Evolutionary conservation across 352 stramenopile species (phyloP).

Genomic region (Blastocystis sp.): DNA sequence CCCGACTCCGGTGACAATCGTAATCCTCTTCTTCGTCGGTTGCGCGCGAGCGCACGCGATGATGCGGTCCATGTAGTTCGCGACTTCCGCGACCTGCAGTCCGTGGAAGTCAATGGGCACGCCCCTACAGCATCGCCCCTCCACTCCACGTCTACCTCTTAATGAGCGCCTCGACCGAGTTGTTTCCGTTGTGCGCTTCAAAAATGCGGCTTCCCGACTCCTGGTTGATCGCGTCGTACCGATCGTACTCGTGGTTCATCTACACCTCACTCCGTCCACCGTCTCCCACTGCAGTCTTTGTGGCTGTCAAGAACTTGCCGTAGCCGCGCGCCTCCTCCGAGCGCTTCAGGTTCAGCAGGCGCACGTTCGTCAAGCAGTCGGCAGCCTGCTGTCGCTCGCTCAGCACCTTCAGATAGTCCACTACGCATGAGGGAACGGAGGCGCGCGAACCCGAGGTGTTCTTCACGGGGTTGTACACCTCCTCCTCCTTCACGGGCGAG

Average conservation of each 20-base stretch:
- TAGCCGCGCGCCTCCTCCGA: slow-evolving; percentile 39
- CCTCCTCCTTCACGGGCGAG: neutral
- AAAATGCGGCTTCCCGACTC: slow-evolving; percentile 32
- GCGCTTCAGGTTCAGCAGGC: neutral
- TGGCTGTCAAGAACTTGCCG: slow-evolving; percentile 41
- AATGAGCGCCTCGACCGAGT: slow-evolving; percentile 24
- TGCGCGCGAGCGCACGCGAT: neutral
- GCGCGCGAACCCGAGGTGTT: neutral
- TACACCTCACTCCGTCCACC: neutral
- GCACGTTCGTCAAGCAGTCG: slow-evolving; percentile 12
- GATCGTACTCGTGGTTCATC: slow-evolving; percentile 10
- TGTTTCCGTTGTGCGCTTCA: neutral
- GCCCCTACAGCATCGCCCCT: slow-evolving; percentile 7
- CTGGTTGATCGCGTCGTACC: slow-evolving; percentile 2
- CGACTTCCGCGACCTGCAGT: slow-evolving; percentile 47
- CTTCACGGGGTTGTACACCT: neutral
- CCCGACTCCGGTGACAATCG: slow-evolving; percentile 37
- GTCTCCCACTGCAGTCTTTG: neutral
- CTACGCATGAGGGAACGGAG: neutral
- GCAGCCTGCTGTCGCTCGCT: slow-evolving; percentile 1
- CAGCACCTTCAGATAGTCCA: neutral
- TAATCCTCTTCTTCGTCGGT: neutral
- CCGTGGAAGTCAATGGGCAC: slow-evolving; percentile 48
- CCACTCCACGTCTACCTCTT: neutral
- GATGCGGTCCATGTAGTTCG: slow-evolving; percentile 42